phyloP scores from a whole-genome alignment of 2,329 filamentous ascomycete genomes.

The Ambrosiella cleistominuta region DNA sequence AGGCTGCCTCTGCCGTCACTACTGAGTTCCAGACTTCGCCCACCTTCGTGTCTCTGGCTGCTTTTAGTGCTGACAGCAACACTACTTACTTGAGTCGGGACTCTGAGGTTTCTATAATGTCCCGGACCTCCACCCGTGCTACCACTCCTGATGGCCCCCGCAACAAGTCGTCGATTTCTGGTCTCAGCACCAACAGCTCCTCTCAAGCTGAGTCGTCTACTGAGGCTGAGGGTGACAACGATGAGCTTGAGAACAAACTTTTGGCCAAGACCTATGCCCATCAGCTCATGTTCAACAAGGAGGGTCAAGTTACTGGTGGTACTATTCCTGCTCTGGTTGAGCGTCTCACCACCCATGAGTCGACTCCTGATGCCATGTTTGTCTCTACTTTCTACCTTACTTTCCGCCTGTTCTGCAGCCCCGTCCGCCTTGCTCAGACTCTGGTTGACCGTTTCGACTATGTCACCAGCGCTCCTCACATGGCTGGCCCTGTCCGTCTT shows the following conservation, averaged over 20 bases:
- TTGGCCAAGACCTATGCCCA: conserved; percentile 84
- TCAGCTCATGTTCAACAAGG: conserved; percentile 83
- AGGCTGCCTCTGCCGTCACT: conserved; percentile 5
- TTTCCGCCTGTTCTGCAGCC: conserved; percentile 81
- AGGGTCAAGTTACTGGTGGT: conserved; percentile 85
- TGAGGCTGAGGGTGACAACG: conserved; percentile 45
- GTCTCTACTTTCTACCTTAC: conserved; percentile 93
- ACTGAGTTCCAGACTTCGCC: conserved; percentile 33
- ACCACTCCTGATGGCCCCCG: conserved; percentile 63
- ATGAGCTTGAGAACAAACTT: conserved; percentile 67
- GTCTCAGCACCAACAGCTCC: conserved; percentile 49
- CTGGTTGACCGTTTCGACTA: conserved; percentile 90
- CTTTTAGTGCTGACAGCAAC: conserved; percentile 60
- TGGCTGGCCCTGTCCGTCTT: conserved; percentile 66
- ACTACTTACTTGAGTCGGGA: conserved; percentile 66
- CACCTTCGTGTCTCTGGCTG: conserved; percentile 47
- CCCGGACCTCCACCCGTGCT: conserved; percentile 68
- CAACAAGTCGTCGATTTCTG: conserved; percentile 45
- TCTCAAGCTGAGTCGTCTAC: conserved; percentile 19
- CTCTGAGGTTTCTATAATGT: conserved; percentile 64
- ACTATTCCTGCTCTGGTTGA: conserved; percentile 85
- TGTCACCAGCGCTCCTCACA: conserved; percentile 55
- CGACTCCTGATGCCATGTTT: conserved; percentile 79
- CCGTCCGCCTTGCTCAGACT: conserved; percentile 57
- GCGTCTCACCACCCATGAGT: conserved; percentile 79